These are phyloP conservation scores for Apodospora peruviana DNA, from an alignment of 495 filamentous ascomycete genomes.

Conservation along the genomic window DNA sequence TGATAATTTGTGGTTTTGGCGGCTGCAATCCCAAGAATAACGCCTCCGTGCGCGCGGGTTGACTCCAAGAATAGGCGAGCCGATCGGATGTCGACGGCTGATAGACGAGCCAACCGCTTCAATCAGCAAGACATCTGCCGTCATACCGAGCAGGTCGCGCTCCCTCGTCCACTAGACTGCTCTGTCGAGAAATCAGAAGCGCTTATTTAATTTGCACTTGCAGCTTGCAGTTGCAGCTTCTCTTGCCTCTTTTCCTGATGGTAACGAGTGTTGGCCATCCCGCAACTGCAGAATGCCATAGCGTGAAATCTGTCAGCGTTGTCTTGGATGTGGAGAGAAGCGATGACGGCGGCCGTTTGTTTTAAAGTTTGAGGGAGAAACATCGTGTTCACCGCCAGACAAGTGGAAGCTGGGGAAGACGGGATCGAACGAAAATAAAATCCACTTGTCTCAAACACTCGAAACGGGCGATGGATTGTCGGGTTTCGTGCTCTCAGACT, in stretches of 20 bases:
- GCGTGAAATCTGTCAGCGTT: no score
- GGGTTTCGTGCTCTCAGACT: no score
- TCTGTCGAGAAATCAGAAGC: conserved; percentile 2
- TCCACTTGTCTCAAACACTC: no score
- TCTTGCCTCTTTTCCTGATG: conserved; percentile 6
- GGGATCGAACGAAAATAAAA: no score
- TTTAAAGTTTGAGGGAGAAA: no score
- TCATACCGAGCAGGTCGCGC: conserved; percentile 10
- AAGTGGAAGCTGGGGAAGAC: no score
- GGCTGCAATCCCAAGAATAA: conserved; percentile 8
- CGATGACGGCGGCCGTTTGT: no score
- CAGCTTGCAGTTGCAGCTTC: neutral
- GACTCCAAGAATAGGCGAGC: conserved; percentile 1
- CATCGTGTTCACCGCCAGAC: no score
- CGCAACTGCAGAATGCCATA: conserved; percentile 8
- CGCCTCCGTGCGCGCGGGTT: neutral
- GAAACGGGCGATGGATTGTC: no score
- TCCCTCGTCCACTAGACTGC: conserved; percentile 11
- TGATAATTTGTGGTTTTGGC: neutral
- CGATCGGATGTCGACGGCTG: conserved; percentile 4
- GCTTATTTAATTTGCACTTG: conserved; percentile 19
- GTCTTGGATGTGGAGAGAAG: no score
- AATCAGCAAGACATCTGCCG: neutral
- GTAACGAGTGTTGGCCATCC: conserved; percentile 3
- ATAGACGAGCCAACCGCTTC: conserved; percentile 6